Base-by-base conservation (phyloP, 768 basidiomycete genomes). In the Lactarius hengduanensis region DNA sequence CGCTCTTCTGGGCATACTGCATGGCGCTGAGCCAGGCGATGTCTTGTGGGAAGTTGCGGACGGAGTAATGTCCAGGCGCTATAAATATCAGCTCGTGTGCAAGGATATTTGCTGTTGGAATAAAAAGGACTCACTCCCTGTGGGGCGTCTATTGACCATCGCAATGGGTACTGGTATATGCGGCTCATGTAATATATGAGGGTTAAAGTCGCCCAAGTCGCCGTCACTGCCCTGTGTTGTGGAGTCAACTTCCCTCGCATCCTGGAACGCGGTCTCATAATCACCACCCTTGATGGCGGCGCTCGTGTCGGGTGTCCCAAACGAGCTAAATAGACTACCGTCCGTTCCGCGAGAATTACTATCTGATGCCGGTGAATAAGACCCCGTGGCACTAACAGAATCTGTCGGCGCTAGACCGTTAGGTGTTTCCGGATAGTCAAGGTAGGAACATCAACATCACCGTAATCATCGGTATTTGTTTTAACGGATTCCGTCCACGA, bases 11-110 rank as follows among this genome's bases (percentile, higher is more conserved):
- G 9, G 89, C 88, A 64, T 85, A 83, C 62, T 81, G 77, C 70
- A 89, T 79, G 2, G 80, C 88, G 26, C 85, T 83, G 47, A 90
- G 79, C 87, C 87, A 90, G 6, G 88, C 87, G 9, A 81, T 81
- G 66, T 88, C 85, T 73, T 90, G 89, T 3, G 88, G 84, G 53
- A 79, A 79, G 81, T 47, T 80, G 41, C 81, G 76, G 62, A 83
- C 77, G 61, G 74, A 74, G 22, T 78, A 75, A 71, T 80, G 81
- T n/a, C 80, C 81, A 13, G 82, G 80, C 59, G 74, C 79, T 79
- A 47, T 4, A 50, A 38, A 47, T 13, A 36, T 38, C 47, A 58
- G 58, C 45, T 22, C 47, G 61, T 45, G 45, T 38, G 15, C 22
- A 30, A 40, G 20, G 13, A 9, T 40, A n/a, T 32, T 26, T 32